phyloP scores from a whole-genome alignment of 805 yeast species.

The Lipomyces japonicus region DNA sequence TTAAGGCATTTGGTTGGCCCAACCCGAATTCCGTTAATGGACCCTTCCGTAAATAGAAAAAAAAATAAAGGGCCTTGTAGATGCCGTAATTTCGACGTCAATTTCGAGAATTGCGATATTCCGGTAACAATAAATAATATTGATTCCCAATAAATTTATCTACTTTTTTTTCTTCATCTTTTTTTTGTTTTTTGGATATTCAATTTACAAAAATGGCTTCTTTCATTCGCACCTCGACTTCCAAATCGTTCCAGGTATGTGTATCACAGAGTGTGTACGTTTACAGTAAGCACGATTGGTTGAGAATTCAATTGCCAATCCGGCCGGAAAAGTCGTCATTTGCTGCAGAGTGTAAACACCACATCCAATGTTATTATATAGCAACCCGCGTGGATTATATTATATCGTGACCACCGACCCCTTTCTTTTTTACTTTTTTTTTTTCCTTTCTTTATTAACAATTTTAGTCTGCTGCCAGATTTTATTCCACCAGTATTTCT shows the following conservation, averaged over 20 bases:
- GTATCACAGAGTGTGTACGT: not conserved
- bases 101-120: too few relatives aligned
- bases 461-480: too few relatives aligned
- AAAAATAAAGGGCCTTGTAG: too few relatives aligned
- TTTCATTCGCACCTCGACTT: constrained; percentile 8
- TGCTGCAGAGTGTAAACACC: not conserved
- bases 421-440: not conserved
- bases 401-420: not conserved
- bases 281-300: not conserved
- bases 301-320: not conserved
- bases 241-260: constrained; percentile 7
- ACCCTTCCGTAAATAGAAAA: too few relatives aligned
- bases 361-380: too few relatives aligned
- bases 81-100: too few relatives aligned
- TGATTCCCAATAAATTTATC: too few relatives aligned
- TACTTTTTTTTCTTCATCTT: not conserved
- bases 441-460: not conserved
- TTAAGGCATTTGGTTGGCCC: too few relatives aligned
- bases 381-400: constrained; percentile 12
- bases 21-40: too few relatives aligned
- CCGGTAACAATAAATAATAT: too few relatives aligned
- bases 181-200: not conserved
- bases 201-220: constrained; percentile 11
- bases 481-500: too few relatives aligned
- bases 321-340: not conserved